Evolutionary conservation across 2,329 filamentous ascomycete genomes (phyloP).

Genomic region (Botrytis fabae): DNA sequence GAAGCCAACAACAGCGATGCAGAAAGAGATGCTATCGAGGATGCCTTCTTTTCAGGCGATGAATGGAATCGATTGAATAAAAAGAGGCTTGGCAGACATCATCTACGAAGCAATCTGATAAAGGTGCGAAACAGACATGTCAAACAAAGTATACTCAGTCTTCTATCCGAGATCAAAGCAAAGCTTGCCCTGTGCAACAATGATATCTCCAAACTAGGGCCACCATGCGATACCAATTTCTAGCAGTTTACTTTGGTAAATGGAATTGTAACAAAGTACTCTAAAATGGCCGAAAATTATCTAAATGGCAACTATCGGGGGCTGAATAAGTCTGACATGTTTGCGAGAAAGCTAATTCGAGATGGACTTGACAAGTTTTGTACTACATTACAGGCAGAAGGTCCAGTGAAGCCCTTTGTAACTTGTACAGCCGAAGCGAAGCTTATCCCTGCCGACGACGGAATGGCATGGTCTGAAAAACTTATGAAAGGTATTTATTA

Average conservation of each 20-base stretch:
- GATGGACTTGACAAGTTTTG: conserved; percentile 4
- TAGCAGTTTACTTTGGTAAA: conserved; percentile 25
- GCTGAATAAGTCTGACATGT: background rate
- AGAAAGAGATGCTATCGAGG: conserved; percentile 26
- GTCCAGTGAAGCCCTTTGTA: conserved; percentile 3
- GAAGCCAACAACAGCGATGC: conserved; percentile 36
- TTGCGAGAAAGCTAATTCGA: conserved; percentile 3
- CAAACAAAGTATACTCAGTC: conserved; percentile 25
- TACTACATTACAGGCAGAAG: background rate
- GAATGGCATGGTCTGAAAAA: conserved; percentile 16
- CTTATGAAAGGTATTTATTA: conserved; percentile 13
- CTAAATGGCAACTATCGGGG: conserved; percentile 11
- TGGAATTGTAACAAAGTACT: conserved; percentile 6
- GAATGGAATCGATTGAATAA: conserved; percentile 28
- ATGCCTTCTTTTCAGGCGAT: conserved; percentile 26
- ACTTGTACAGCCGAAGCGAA: conserved; percentile 22
- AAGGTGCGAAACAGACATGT: conserved; percentile 28
- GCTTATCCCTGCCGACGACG: background rate
- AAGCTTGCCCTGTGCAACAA: conserved; percentile 23
- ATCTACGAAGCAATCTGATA: conserved; percentile 27
- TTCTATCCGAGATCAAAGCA: conserved; percentile 25
- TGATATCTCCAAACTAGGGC: conserved; percentile 23
- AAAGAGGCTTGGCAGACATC: conserved; percentile 28
- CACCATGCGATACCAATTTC: conserved; percentile 22
- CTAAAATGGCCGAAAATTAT: background rate